Evolutionary conservation across 331 rosid species (phyloP), one percentile per base, ranked within the genome.

Genomic region (Prunus yedoensis): DNA sequence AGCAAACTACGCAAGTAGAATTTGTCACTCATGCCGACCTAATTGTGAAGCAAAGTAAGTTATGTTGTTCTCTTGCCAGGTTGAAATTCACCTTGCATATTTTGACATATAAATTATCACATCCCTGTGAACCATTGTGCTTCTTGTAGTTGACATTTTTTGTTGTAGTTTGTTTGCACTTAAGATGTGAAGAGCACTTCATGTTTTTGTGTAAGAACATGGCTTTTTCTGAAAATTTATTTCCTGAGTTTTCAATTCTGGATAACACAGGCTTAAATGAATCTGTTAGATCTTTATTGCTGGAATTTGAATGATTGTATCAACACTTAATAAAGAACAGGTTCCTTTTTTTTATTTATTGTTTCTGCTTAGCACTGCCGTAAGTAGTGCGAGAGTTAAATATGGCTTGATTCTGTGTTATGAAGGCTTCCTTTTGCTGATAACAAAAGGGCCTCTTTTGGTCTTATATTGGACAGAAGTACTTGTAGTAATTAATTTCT

Each of bases 31-130:
- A 12, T 95, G 99, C 80, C 90, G 96, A 59, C 99, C 99, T 61
- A 95, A 95, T 78, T 95, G 99, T 81, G 99, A 95, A 87, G 99
- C 99, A 71, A 95, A 95, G 99, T 95, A 83, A 85, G 98, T 63
- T 62, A 62, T 77, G 28, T 71, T 82, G 62, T 52, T 17, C 10
- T 20, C 43, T 28, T 27, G 43, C 66, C 28, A 61, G 5, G 2
- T 28, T 25, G 28, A 45, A 67, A 67, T 21, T 45, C 53, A 38
- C 73, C 59, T 47, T 68, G 18, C 66, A 1, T 7, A 56, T 53
- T 61, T 38, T 56, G 71, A 4, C 23, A n/a, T 56, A 28, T 38
- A 56, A 71, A 17, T 23, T 38, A 13, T 13, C 15, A 35, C 32
- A 56, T 54, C 65, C 50, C 75, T 23, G 43, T 18, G 45, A n/a